Percentiles rank a stretch among this genome's conserved stretches.
Evolutionary conservation across 495 filamentous ascomycete species (phyloP).

Genomic region (Penicillium atrosanguineum): DNA sequence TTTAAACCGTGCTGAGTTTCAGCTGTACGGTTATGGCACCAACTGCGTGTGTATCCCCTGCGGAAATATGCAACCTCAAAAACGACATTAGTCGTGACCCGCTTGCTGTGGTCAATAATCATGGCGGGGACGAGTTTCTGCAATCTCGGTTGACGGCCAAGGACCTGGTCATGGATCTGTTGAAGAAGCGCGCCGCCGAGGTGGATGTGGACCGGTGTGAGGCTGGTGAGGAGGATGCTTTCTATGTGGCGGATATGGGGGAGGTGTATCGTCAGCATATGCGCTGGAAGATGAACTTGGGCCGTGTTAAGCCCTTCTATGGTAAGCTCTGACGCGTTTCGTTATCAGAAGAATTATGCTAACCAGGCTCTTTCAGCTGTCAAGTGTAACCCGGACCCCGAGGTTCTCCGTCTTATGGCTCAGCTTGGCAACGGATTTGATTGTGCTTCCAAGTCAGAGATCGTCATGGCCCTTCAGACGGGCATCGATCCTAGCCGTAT

Average conservation of each 20-base stretch:
- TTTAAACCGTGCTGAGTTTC: conserved; percentile 35
- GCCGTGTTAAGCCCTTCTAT: conserved; percentile 93
- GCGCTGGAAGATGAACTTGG: conserved; percentile 93
- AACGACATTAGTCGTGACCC: conserved; percentile 31
- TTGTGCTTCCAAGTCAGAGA: conserved; percentile 95
- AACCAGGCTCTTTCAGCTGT: conserved; percentile 58
- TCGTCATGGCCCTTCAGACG: conserved; percentile 81
- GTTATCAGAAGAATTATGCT: background rate
- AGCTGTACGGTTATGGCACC: conserved; percentile 66
- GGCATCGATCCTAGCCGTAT: conserved; percentile 89
- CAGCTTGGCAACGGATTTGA: conserved; percentile 93
- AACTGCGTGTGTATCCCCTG: conserved; percentile 56
- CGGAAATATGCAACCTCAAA: conserved; percentile 48
- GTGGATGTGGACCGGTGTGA: conserved; percentile 84
- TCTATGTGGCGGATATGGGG: conserved; percentile 97
- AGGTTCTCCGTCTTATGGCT: conserved; percentile 83
- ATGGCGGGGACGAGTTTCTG: conserved; percentile 44
- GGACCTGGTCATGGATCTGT: conserved; percentile 69
- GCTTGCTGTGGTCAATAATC: conserved; percentile 27
- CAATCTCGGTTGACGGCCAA: conserved; percentile 50
- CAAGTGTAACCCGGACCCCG: conserved; percentile 95
- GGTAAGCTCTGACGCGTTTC: conserved; percentile 53
- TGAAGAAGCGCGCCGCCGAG: conserved; percentile 75
- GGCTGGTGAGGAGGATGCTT: conserved; percentile 90
- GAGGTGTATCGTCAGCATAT: conserved; percentile 98